These are phyloP conservation scores for Penicillium arizonense DNA, from an alignment of 495 filamentous ascomycete species.

Conservation along the genomic window DNA sequence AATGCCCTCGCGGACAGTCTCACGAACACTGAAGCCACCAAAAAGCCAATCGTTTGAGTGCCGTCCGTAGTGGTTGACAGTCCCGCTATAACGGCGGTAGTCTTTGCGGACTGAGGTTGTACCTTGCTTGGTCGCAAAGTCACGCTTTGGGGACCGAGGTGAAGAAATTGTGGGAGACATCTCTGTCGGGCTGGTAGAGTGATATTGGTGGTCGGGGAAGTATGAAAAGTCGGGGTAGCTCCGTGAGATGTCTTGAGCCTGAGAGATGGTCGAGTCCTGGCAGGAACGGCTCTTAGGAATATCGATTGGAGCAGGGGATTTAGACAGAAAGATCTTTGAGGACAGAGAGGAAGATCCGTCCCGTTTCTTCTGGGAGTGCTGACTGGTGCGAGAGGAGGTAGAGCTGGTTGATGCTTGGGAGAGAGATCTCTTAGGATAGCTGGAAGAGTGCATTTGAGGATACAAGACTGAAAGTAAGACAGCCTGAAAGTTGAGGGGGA, in stretches of 20 bases:
- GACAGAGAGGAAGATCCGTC: conserved; percentile 7
- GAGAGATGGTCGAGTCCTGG: conserved; percentile 14
- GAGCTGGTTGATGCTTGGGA: conserved; percentile 26
- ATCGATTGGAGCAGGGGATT: conserved; percentile 18
- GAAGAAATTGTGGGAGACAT: conserved; percentile 21
- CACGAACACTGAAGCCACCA: conserved; percentile 47
- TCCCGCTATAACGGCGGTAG: conserved; percentile 41
- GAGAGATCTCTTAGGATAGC: conserved; percentile 18
- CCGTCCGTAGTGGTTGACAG: conserved; percentile 45
- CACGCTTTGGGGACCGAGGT: conserved; percentile 17
- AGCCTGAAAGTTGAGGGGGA: not conserved
- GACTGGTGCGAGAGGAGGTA: conserved; percentile 17
- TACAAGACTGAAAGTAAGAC: not conserved
- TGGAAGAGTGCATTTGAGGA: conserved; percentile 20
- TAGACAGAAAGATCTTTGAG: conserved; percentile 20
- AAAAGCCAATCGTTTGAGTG: conserved; percentile 53
- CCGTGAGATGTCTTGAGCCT: conserved; percentile 23
- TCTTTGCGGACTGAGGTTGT: conserved; percentile 25
- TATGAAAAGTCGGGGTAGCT: conserved; percentile 14
- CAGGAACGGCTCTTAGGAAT: conserved; percentile 11
- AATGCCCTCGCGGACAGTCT: conserved; percentile 44
- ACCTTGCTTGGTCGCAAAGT: conserved; percentile 16
- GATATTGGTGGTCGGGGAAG: conserved; percentile 13
- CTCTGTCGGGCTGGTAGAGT: conserved; percentile 16
- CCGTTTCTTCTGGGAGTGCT: conserved; percentile 19